Evolutionary conservation across 768 basidiomycete species (phyloP).

Genomic region (Tricholoma matsutake): DNA sequence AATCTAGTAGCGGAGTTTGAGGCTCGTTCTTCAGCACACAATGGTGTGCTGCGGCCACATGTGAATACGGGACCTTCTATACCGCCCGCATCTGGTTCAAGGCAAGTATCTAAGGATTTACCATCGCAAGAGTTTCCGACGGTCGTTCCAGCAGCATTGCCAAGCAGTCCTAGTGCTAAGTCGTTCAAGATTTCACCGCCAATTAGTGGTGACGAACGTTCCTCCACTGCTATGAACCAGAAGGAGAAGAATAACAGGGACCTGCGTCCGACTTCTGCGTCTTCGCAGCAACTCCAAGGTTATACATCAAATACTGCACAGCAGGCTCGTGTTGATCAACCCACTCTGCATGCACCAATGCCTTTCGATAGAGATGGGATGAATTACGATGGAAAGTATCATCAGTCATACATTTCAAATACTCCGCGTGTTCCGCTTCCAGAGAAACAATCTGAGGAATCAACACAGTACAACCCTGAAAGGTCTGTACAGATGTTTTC

Average conservation of each 20-base stretch:
- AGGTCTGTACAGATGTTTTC: neutral
- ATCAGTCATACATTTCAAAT: neutral
- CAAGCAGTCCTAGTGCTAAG: neutral
- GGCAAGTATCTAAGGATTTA: slow-evolving; percentile 6
- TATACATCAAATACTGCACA: neutral
- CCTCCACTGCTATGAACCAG: slow-evolving; percentile 12
- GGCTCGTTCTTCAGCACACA: neutral
- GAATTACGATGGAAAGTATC: neutral
- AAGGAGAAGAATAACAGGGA: slow-evolving; percentile 5
- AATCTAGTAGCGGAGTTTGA: slow-evolving; percentile 10
- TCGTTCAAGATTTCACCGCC: neutral
- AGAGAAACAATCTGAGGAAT: neutral
- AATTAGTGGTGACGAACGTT: slow-evolving; percentile 4
- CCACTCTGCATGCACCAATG: neutral
- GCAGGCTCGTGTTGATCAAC: neutral
- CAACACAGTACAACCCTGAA: neutral
- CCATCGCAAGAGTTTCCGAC: neutral
- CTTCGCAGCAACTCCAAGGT: neutral
- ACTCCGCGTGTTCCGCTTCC: neutral
- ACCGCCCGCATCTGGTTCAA: slow-evolving; percentile 13
- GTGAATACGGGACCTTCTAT: neutral
- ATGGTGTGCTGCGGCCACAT: neutral
- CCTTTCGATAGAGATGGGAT: neutral
- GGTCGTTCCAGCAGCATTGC: neutral
- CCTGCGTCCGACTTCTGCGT: neutral